Evolutionary conservation across 345 rosid species (phyloP).

Genomic region (Ceriops decandra): DNA sequence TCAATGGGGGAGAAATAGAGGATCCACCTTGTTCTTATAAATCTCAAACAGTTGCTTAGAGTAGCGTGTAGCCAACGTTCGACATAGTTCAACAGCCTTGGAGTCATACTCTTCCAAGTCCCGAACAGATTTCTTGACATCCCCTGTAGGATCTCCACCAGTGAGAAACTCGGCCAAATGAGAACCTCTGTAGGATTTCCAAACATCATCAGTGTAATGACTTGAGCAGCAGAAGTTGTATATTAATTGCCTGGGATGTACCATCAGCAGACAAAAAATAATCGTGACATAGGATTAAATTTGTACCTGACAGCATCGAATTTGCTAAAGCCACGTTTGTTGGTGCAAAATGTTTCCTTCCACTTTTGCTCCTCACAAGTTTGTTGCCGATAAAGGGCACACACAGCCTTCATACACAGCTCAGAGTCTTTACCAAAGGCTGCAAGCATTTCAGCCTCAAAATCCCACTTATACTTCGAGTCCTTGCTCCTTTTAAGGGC

Average conservation of each 20-base stretch:
- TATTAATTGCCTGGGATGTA: background rate
- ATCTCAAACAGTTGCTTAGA: conserved; percentile 70
- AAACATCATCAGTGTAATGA: background rate
- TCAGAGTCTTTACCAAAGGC: conserved; percentile 60
- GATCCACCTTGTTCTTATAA: conserved; percentile 59
- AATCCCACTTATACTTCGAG: conserved; percentile 41
- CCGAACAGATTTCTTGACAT: conserved; percentile 50
- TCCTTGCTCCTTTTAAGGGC: conserved; percentile 48
- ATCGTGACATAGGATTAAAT: background rate
- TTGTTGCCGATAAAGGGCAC: conserved; percentile 66
- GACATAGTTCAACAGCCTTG: conserved; percentile 46
- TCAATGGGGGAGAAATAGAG: conserved; percentile 36
- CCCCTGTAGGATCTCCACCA: conserved; percentile 49
- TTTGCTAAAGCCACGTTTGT: conserved; percentile 67
- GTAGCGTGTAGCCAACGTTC: conserved; percentile 44
- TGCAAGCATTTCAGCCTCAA: conserved; percentile 65
- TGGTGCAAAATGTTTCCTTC: conserved; percentile 36
- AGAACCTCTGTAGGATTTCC: conserved; percentile 44
- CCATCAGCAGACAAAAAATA: background rate
- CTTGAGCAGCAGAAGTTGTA: background rate
- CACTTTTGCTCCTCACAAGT: conserved; percentile 48
- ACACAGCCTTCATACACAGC: conserved; percentile 81
- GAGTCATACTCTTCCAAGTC: conserved; percentile 40
- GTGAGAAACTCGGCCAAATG: conserved; percentile 54
- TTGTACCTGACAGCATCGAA: conserved; percentile 58